Base-by-base conservation (phyloP, 805 yeast species). In the Starmera quercuum region DNA sequence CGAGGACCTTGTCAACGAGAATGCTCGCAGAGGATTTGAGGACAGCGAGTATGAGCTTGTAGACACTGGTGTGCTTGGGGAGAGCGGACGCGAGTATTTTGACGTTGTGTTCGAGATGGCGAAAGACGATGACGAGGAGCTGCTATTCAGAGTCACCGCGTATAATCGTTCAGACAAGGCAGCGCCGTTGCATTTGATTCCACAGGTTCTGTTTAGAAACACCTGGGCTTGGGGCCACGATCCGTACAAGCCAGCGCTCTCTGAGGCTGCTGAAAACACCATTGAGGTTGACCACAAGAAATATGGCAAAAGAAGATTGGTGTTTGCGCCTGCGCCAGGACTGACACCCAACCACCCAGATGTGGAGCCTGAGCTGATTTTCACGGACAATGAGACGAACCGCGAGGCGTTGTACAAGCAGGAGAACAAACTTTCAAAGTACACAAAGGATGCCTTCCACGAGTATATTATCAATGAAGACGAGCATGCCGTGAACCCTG, bases 191-290 rank as follows among this genome's bases (percentile, higher is more conserved):
- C 95, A 86, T 57, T 71, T 88, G 29, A 58, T 83, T 40, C 97
- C 97, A 8, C 96, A 87, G 45, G 60, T 84, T 20, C 75, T 78
- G 44, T 83, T 79, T 60, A 72, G 96, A 61, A 87, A 87, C 60
- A 83, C 92, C 12, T 87, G 97, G 97, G 64, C 81, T n/a, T 87
- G 96, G 95, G 85, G 88, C 30, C 61, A 69, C 39, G 76, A 72
- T 37, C 59, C 59, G 26, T 52, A 59, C 29, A 63, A 64, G 35
- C 86, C 87, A 10, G 47, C 54, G 12, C 53, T 75, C 42, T 58
- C 56, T 16, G 55, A 61, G 30, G 63, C 61, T 21, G 53, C 64
- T 25, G 62, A 60, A 21, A 63, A 65, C 37, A 61, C 77, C 25
- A 64, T 86, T 33, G 67, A 72, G 48, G 63, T 85, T 28, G 66